phyloP scores from a whole-genome alignment of 139 green algal genomes.

The Pseudopediastrum boryanum region DNA sequence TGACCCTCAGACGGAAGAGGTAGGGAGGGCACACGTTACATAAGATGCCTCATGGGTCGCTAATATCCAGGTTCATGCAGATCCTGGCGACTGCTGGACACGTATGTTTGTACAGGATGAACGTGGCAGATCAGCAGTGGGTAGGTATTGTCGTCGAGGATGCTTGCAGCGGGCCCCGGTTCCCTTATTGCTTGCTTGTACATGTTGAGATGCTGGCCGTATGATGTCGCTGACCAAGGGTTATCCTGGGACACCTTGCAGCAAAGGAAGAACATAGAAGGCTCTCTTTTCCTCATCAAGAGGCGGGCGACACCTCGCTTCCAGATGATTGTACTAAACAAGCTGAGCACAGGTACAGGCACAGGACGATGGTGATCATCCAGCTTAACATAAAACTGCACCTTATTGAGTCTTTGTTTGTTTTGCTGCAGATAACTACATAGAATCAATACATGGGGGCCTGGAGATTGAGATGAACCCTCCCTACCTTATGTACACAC shows the following conservation, averaged over 20 bases:
- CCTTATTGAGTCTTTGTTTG: background rate
- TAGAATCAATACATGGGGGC: slow-evolving; percentile 69
- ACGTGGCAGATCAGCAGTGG: slow-evolving; percentile 67
- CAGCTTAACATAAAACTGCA: background rate
- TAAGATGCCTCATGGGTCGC: background rate
- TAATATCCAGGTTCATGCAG: slow-evolving; percentile 39
- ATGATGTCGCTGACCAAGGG: no score
- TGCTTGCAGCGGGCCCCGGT: no score
- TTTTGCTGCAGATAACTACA: slow-evolving; percentile 71
- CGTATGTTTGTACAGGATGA: slow-evolving; percentile 85
- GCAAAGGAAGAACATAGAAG: slow-evolving; percentile 88
- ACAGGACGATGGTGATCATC: background rate
- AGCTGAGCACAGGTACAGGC: slow-evolving; percentile 60
- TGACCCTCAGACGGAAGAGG: slow-evolving; percentile 65
- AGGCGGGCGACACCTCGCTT: slow-evolving; percentile 69
- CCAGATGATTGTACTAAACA: slow-evolving; percentile 91
- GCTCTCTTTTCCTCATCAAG: slow-evolving; percentile 89
- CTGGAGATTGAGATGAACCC: slow-evolving; percentile 80
- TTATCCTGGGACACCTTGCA: slow-evolving; percentile 37
- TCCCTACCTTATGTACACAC: slow-evolving; percentile 89
- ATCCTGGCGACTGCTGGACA: slow-evolving; percentile 71
- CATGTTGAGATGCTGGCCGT: no score
- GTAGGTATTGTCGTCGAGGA: no score
- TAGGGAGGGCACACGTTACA: slow-evolving; percentile 13
- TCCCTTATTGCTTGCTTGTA: no score